These are phyloP conservation scores for Pseudomicrostroma phylloplanum DNA, from an alignment of 1,284 basidiomycete genomes.

Conservation along the genomic window DNA sequence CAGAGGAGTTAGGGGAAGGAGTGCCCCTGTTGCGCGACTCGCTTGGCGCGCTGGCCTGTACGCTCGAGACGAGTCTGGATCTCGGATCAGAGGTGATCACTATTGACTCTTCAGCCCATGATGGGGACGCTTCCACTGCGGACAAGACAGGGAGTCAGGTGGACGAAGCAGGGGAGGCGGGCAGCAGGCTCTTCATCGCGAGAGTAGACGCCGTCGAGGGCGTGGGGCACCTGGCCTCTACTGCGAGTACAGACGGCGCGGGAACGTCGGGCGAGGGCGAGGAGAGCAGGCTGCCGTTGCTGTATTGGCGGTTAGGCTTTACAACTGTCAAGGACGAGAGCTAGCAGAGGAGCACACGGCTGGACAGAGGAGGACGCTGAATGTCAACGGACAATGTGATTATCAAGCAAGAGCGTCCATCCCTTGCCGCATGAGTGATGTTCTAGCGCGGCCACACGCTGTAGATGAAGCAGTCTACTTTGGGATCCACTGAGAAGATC, in stretches of 20 bases:
- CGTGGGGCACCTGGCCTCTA: neutral
- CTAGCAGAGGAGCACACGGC: too few relatives aligned
- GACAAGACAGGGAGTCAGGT: conserved; percentile 9
- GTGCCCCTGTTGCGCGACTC: conserved; percentile 11
- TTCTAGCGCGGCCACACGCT: too few relatives aligned
- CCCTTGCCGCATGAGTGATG: too few relatives aligned
- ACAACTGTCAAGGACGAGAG: conserved; percentile 11
- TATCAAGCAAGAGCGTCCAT: too few relatives aligned
- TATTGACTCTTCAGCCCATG: neutral
- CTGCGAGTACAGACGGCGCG: neutral
- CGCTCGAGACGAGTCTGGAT: conserved; percentile 7
- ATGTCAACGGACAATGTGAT: too few relatives aligned
- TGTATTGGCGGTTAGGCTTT: conserved; percentile 16
- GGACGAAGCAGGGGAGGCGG: neutral
- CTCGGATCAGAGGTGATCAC: conserved; percentile 3
- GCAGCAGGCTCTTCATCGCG: conserved; percentile 14
- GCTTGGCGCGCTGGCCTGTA: conserved; percentile 16
- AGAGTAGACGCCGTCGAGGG: conserved; percentile 15
- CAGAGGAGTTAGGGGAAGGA: neutral
- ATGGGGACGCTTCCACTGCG: neutral
- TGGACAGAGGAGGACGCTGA: too few relatives aligned
- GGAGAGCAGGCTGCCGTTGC: conserved; percentile 9
- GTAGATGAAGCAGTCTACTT: too few relatives aligned
- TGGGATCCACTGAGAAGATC: too few relatives aligned
- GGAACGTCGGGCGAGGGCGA: neutral